Evolutionary conservation across 352 stramenopile species (phyloP).

Genomic region (Globisporangium apiculatum): DNA sequence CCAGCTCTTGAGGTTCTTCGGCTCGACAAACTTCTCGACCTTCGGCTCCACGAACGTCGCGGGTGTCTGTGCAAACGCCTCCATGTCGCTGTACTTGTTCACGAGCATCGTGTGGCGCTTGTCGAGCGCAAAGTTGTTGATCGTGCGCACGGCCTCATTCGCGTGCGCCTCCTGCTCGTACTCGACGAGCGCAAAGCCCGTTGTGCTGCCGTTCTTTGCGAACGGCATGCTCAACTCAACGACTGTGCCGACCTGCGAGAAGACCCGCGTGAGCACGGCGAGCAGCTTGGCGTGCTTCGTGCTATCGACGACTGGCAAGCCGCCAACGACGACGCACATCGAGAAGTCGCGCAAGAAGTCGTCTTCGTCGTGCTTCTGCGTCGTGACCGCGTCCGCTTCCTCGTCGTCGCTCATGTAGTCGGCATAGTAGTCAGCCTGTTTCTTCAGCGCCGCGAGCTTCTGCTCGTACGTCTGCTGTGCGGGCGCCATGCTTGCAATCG

Average conservation of each 20-base stretch:
- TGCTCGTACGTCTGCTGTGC: constrained; percentile 65
- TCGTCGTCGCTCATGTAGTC: constrained; percentile 84
- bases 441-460: constrained; percentile 61
- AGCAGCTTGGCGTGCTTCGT: constrained; percentile 81
- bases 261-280: constrained; percentile 83
- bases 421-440: constrained; percentile 66
- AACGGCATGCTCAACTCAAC: constrained; percentile 82
- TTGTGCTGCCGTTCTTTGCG: constrained; percentile 43
- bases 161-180: constrained; percentile 71
- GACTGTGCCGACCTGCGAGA: constrained; percentile 70
- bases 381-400: constrained; percentile 48
- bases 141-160: constrained; percentile 73
- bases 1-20: constrained; percentile 92
- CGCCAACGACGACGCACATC: constrained; percentile 73
- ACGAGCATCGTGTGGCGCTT: constrained; percentile 96
- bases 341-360: constrained; percentile 80
- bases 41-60: constrained; percentile 77
- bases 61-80: constrained; percentile 67
- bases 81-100: constrained; percentile 87
- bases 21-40: constrained; percentile 84
- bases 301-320: constrained; percentile 65
- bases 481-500: constrained; percentile 34
- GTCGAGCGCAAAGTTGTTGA: constrained; percentile 91
- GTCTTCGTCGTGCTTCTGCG: constrained; percentile 60
- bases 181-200: constrained; percentile 77